phyloP scores from a whole-genome alignment of 768 basidiomycete genomes.

The Heimioporus sp. region DNA sequence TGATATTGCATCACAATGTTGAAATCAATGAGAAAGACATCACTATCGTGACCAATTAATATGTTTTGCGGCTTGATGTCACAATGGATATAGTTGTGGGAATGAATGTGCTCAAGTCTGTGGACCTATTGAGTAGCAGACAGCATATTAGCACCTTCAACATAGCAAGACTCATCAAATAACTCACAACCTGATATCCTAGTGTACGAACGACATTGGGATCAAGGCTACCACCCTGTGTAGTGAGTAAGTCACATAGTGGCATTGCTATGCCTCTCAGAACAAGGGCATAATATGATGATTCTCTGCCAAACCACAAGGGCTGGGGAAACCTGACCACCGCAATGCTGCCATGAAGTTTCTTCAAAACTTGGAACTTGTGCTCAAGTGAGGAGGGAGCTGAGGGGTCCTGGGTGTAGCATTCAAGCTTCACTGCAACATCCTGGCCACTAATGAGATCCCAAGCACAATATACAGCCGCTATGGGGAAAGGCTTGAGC shows the following conservation, averaged over 20 bases:
- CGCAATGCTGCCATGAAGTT: background rate
- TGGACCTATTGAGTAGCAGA: no score
- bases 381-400: background rate
- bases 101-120: no score
- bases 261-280: background rate
- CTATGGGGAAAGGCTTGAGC: background rate
- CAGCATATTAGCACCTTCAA: no score
- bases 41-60: no score
- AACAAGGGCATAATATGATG: background rate
- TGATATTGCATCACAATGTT: no score
- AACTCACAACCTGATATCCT: background rate
- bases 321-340: background rate
- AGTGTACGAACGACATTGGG: background rate
- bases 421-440: background rate
- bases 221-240: background rate
- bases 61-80: no score
- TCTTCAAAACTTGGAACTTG: background rate
- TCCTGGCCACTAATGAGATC: background rate
- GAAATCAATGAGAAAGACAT: no score
- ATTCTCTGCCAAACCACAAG: background rate
- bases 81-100: no score
- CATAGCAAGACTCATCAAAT: no score
- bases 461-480: background rate
- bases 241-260: background rate
- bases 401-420: background rate